Base-by-base conservation (phyloP, 768 basidiomycete genomes). In the Hydnomerulius pinastri region DNA sequence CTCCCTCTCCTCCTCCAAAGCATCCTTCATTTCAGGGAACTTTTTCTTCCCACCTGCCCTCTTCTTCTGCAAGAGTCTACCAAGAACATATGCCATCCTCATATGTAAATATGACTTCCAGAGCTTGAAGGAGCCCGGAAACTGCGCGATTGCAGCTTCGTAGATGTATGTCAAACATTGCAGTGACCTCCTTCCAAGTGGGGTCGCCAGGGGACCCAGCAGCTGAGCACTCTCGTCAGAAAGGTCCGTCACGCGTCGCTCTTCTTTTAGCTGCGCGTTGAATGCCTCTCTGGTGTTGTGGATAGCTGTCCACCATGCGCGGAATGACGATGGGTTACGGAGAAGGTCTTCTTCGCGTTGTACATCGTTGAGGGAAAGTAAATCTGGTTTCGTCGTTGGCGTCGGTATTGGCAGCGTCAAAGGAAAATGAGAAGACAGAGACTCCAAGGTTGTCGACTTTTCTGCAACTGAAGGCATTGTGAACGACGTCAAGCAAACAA, bases 341-440 rank as follows among this genome's bases (percentile, higher is more conserved):
- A 93, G 74, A 6, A 98, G 80, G 71, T 98, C 95, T 70, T 98
- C 96, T 73, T 97, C 96, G 40, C 92, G 85, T 57, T 87, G 79
- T 27, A 97, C 66, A 68, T 98, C 93, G 45, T 82, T 78, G 33
- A 82, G 70, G 6, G 83, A 74, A 58, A 98, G 76, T 51, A 98
- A 77, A 52, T 85, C 75, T 7, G 90, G 79, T 61, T 94, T 83
- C 0, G 87, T 89, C 37, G 78, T 72, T 6, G 93, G 93, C 2
- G 81, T 87, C 12, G 96, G 96, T 45, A 87, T 72, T 15, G 96
- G 96, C 46, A 80, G 78, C 4, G 95, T 90, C 55, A 99, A 73
- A 2, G 96, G 94, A 63, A 98, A 94, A 39, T 77, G 67, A 3
- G 76, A 71, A 12, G 76, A 68, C 27, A 91, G 63, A 11, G 77